Conservation (phyloP, 345 rosid genomes). For the Eucalyptus camaldulensis region DNA sequence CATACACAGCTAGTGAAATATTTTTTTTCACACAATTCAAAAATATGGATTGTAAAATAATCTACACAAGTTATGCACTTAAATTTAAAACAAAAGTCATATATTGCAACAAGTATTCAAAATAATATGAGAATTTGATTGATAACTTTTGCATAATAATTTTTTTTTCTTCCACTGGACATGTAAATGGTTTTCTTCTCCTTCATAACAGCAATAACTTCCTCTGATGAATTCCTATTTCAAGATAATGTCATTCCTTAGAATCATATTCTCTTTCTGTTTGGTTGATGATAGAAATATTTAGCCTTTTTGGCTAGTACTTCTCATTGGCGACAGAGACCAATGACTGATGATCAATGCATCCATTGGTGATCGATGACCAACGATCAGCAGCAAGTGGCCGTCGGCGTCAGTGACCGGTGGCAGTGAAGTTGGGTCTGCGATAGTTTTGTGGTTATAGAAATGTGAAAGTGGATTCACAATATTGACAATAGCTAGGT, state of each 20-base stretch:
- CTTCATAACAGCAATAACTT: not conserved
- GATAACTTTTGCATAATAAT: not conserved
- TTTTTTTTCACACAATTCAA: not conserved
- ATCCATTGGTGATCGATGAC: not conserved
- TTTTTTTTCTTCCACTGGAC: not conserved
- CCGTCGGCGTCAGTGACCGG: not conserved
- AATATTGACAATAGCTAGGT: not conserved
- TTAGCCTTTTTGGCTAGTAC: not conserved
- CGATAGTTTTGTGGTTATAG: not conserved
- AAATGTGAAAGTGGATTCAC: not conserved
- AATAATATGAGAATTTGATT: not conserved
- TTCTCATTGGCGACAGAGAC: not conserved
- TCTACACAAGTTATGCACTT: not conserved
- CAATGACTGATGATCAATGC: not conserved
- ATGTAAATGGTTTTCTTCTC: not conserved
- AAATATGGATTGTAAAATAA: not conserved
- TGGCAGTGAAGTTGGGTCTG: not conserved
- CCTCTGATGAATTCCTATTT: not conserved
- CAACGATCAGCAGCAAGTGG: not conserved
- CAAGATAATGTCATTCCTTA: not conserved
- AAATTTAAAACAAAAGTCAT: not conserved
- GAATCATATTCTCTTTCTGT: not conserved
- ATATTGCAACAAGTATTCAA: not conserved
- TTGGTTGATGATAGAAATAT: not conserved
- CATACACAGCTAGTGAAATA: not conserved